Percentiles rank a stretch among this genome's conserved stretches.
Conservation (phyloP, 495 filamentous ascomycete species). For the Aspergillus olivimuriae region DNA sequence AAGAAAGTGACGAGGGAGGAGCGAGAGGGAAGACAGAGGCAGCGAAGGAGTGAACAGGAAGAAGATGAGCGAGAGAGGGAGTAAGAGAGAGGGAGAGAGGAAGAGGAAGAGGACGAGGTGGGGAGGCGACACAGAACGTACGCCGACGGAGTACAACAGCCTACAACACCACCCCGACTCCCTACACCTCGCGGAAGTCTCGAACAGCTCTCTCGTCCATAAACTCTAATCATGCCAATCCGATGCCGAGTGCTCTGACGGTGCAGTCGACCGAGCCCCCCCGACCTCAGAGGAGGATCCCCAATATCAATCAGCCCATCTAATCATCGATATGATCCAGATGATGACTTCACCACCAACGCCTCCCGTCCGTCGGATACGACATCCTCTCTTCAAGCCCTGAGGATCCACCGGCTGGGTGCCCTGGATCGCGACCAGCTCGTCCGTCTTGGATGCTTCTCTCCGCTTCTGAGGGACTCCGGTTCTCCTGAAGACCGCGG, state of each 20-base stretch:
- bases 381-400: no score
- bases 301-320: neutral
- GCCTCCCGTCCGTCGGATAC: neutral
- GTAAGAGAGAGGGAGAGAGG: conserved; percentile 1
- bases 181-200: no score
- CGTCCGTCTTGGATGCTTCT: no score
- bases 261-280: no score
- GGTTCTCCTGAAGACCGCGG: no score
- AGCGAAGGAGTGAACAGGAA: neutral
- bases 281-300: no score
- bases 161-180: no score
- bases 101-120: neutral
- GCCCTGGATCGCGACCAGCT: no score
- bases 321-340: neutral
- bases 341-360: neutral
- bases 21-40: conserved; percentile 4
- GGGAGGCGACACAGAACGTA: neutral
- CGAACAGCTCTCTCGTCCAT: no score
- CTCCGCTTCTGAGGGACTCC: no score
- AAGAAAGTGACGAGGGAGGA: neutral
- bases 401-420: no score
- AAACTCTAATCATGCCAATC: no score
- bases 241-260: neutral
- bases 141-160: neutral
- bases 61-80: conserved; percentile 1